Evolutionary conservation across 2,329 filamentous ascomycete species (phyloP).

Genomic region (Achaetomium macrosporum): DNA sequence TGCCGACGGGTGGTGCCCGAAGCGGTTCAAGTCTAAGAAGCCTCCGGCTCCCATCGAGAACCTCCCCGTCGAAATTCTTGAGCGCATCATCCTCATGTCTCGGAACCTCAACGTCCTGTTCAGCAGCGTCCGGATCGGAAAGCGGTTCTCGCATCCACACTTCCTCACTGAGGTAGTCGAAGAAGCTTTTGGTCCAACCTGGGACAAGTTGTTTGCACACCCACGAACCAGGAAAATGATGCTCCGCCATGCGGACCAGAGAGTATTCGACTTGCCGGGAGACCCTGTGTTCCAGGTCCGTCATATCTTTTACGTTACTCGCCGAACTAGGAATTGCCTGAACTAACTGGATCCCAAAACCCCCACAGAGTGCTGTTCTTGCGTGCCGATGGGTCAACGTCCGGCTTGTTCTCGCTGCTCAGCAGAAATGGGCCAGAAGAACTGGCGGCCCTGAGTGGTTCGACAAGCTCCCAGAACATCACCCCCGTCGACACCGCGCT

Average conservation of each 20-base stretch:
- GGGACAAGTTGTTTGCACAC: slow-evolving; percentile 33
- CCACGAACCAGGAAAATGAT: slow-evolving; percentile 4
- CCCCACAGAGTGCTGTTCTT: slow-evolving; percentile 38
- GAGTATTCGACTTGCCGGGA: slow-evolving; percentile 27
- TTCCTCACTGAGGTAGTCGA: slow-evolving; percentile 33
- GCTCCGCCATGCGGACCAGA: too few relatives aligned
- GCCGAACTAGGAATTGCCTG: neutral
- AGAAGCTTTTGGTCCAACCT: slow-evolving; percentile 35
- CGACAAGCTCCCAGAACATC: slow-evolving; percentile 29
- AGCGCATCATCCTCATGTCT: slow-evolving; percentile 47
- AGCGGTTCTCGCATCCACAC: slow-evolving; percentile 37
- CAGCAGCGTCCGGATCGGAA: slow-evolving; percentile 40
- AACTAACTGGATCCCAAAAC: neutral
- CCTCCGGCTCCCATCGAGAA: slow-evolving; percentile 27
- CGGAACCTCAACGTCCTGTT: slow-evolving; percentile 43
- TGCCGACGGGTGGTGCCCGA: neutral
- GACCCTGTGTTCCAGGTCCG: slow-evolving; percentile 42
- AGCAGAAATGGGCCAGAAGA: slow-evolving; percentile 39
- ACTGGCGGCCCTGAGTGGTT: slow-evolving; percentile 30
- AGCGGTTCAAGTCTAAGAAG: slow-evolving; percentile 17
- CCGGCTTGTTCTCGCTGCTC: slow-evolving; percentile 42
- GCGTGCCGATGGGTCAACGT: slow-evolving; percentile 40
- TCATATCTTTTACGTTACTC: neutral
- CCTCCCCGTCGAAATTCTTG: slow-evolving; percentile 49
- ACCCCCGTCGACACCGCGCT: neutral